Conservation (phyloP, 768 basidiomycete genomes). For the Termitomyces sp. region DNA sequence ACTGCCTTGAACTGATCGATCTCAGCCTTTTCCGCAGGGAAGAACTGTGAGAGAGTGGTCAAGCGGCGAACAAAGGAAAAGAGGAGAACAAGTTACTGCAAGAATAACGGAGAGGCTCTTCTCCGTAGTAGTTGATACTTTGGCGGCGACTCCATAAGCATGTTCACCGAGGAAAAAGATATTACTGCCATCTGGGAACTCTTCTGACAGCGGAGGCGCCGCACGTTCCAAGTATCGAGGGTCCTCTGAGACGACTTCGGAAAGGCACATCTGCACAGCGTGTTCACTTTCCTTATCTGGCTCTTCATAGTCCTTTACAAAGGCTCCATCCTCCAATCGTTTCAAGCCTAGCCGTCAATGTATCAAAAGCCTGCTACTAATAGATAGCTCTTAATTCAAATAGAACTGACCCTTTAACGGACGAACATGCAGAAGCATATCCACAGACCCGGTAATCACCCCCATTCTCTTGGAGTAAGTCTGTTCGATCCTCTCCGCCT, state of each 20-base stretch:
- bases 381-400: not conserved
- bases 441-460: constrained; percentile 76
- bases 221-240: constrained; percentile 79
- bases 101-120: constrained; percentile 74
- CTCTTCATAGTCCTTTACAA: constrained; percentile 92
- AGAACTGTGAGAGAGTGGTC: constrained; percentile 51
- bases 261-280: constrained; percentile 82
- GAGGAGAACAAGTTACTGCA: constrained; percentile 48
- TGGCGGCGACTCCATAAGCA: constrained; percentile 93
- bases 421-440: constrained; percentile 80
- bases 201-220: constrained; percentile 76
- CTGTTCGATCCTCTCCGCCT: constrained; percentile 77
- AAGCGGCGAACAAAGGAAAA: not conserved
- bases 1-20: constrained; percentile 71
- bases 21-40: constrained; percentile 77
- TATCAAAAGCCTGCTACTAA: not conserved
- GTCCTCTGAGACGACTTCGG: constrained; percentile 82
- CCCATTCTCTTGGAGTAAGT: constrained; percentile 87
- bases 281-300: constrained; percentile 78
- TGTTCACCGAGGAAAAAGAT: constrained; percentile 96
- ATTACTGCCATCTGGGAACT: constrained; percentile 85
- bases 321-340: constrained; percentile 80
- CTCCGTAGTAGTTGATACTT: constrained; percentile 70
- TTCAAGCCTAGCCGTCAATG: constrained; percentile 62
- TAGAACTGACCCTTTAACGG: constrained; percentile 74